phyloP scores from a whole-genome alignment of 768 basidiomycete genomes.

The Suillus ampliporus region DNA sequence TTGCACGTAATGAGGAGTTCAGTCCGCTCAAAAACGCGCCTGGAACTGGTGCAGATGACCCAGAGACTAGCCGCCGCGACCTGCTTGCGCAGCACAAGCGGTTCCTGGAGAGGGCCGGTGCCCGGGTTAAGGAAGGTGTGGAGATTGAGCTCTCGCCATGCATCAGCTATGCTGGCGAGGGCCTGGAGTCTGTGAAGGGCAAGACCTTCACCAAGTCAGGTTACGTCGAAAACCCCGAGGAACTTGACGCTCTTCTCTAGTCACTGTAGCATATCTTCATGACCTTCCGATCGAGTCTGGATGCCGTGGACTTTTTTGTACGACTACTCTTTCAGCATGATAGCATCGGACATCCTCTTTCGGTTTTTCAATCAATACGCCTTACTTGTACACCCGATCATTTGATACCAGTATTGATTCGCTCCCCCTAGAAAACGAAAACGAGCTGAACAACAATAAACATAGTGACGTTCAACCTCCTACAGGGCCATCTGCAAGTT shows the following conservation, averaged over 20 bases:
- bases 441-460: constrained; percentile 7
- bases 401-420: constrained; percentile 19
- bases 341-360: constrained; percentile 11
- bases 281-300: constrained; percentile 10
- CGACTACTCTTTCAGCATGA: constrained; percentile 10
- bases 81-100: constrained; percentile 85
- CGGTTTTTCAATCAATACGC: constrained; percentile 8
- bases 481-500: constrained; percentile 47
- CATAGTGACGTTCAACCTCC: constrained; percentile 45
- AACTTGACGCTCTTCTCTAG: constrained; percentile 72
- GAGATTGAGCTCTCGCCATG: constrained; percentile 92
- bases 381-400: constrained; percentile 14
- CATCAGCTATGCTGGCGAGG: constrained; percentile 93
- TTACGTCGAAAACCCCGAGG: constrained; percentile 64
- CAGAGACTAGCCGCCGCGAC: constrained; percentile 89
- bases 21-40: constrained; percentile 98
- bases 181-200: constrained; percentile 78
- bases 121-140: constrained; percentile 67
- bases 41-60: constrained; percentile 87
- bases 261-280: constrained; percentile 14
- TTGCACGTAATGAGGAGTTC: constrained; percentile 88
- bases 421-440: background rate
- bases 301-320: constrained; percentile 8
- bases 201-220: constrained; percentile 81
- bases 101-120: constrained; percentile 84